Base-by-base conservation (phyloP, 345 rosid genomes). In the Cardamine resedifolia region DNA sequence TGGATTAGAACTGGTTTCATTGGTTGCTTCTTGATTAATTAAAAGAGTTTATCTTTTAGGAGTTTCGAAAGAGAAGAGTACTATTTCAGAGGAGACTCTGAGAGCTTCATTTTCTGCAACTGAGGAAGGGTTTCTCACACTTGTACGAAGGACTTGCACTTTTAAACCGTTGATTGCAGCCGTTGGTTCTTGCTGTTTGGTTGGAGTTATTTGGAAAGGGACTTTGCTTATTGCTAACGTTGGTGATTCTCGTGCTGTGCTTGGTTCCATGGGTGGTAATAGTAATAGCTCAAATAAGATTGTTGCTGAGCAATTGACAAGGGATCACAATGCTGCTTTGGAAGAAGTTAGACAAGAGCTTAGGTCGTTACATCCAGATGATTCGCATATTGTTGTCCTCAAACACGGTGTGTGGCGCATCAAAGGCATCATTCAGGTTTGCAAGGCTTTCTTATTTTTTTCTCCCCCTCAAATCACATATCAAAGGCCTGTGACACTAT, bases 371-470 rank as follows among this genome's bases (percentile, higher is more conserved):
- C 96, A 95, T 85, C 98, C 94, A 0, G 96, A 91, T 69, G 98
- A 91, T 80, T 75, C 93, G 0, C 87, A 90, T 39, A 87, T 95
- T 58, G 96, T 95, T 38, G 87, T 89, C 26, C 76, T 84, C 84
- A 91, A 90, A 81, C 84, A 87, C 27, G 99, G 98, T 21, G 96
- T 81, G n/a, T 95, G 98, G 98, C 99, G 99, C 50, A 71, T 95
- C 86, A 95, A 95, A 84, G 99, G 99, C 82, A 86, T 95, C 62
- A 91, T 91, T 80, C 99, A 95, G 96, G 99, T 95, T 78, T 58
- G 68, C 44, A n/a, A 74, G 1, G 31, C 53, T 49, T 50, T 47
- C 30, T 28, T 72, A 67, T 55, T 52, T 14, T 65, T 4, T 30
- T 23, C 33, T 33, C 36, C 21, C 10, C 60, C 5, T 55, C 27